phyloP scores from a whole-genome alignment of 2,329 filamentous ascomycete species.

The Ceratocystis huliohia region DNA sequence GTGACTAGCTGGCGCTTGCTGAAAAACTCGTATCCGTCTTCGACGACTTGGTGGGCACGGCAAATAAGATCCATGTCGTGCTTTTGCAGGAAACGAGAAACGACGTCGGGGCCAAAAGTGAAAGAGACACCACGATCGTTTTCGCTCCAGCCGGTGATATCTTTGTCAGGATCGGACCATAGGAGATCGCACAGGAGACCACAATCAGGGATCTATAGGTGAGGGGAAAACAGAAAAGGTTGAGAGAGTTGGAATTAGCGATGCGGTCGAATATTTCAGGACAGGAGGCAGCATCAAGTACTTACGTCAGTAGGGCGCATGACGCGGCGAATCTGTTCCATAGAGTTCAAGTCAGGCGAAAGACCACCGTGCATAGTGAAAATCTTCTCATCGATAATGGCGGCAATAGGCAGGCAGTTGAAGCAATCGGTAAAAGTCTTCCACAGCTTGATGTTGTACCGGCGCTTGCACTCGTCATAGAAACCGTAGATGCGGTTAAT shows the following conservation, averaged over 20 bases:
- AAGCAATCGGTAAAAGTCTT: conserved; percentile 99
- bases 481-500: conserved; percentile 99
- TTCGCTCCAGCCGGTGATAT: conserved; percentile 98
- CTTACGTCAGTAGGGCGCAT: conserved; percentile 98
- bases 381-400: conserved; percentile 99
- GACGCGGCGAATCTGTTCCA: conserved; percentile 98
- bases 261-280: not conserved
- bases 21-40: conserved; percentile 99
- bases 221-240: not conserved
- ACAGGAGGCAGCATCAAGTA: conserved; percentile 25
- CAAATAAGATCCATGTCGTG: conserved; percentile 99
- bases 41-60: conserved; percentile 94
- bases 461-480: conserved; percentile 98
- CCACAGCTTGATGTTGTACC: conserved; percentile 99
- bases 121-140: conserved; percentile 98
- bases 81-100: conserved; percentile 94
- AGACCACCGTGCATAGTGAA: conserved; percentile 99
- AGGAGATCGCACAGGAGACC: conserved; percentile 93
- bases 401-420: conserved; percentile 95
- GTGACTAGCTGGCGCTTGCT: conserved; percentile 96
- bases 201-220: conserved; percentile 79
- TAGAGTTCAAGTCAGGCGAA: conserved; percentile 94
- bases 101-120: conserved; percentile 94
- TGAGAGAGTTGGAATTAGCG: not conserved
- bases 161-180: conserved; percentile 98